Evolutionary conservation across 768 basidiomycete genomes (phyloP), one percentile per base, ranked within the genome.

Genomic region (Leccinellum rugosiceps): DNA sequence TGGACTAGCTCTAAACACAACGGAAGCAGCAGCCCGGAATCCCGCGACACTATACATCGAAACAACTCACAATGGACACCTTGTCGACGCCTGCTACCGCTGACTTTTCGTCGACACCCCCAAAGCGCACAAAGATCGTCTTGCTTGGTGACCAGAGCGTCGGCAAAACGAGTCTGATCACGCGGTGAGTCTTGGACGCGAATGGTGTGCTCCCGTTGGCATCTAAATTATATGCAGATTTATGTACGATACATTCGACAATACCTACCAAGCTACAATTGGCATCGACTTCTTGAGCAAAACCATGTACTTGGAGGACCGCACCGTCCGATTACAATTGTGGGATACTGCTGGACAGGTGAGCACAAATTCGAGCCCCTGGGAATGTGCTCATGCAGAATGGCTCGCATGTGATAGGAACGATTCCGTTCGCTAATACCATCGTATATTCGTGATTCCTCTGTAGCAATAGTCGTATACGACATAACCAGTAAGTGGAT

Each of bases 201-300:
- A 45, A 52, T 53, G 21, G 26, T 45, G 17, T 45, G 4, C 53
- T 59, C 48, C 50, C 38, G 13, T 56, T 55, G 53, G 19, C 21
- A 63, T 28, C 34, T 48, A n/a, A 15, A n/a, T 15, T 47, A 19
- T 23, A 17, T 26, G 32, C 63, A 95, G 92, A 76, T 91, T 92
- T 72, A 95, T 98, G 97, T 99, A 99, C 73, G 97, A 99, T 76
- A 98, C 97, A 1, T 99, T 99, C 74, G 97, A 99, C 80, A 98
- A 98, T 74, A 98, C 96, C 45, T 99, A 99, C 74, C 92, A 94
- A 72, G 94, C 94, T 19, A 96, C 94, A 10, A 96, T 96, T 70
- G 94, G 96, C 57, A 99, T 99, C 75, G 97, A 99, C 77, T 99
- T 99, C 73, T 79, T 99, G 75, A 96, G 94, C 78, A 99, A 99